Evolutionary conservation across 768 basidiomycete genomes (phyloP), one percentile per base, ranked within the genome.

Genomic region (Hygrophorus russula): DNA sequence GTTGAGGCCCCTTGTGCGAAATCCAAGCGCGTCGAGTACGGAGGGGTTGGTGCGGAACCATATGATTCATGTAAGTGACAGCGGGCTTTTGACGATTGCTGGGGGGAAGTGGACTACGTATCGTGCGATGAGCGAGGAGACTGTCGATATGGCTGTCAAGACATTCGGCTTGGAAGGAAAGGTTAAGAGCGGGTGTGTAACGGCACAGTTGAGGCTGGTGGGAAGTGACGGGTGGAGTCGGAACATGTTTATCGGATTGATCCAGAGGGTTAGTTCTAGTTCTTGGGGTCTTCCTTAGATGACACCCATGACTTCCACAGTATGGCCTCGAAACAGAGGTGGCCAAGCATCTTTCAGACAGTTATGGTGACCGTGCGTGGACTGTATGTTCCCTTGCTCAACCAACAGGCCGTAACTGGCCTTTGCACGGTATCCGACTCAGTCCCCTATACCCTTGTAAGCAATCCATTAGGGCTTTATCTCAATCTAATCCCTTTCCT

Each of bases 21-120:
- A 96, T 55, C 89, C 87, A 1, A 64, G 59, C 6, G 72, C 63
- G 39, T 60, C 59, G 39, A 80, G 77, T 9, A 96, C 93, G 13
- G 81, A 93, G 62, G 83, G 82, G 0, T 66, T 99, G 41, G 94
- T 99, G 14, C 66, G 94, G 55, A 97, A 83, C 57, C 94, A 98
- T 64, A 75, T 99, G 73, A 85, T 96, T 50, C 74, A 91, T 56
- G 78, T 90, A 28, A 78, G 74, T 33, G 72, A 74, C 37, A 78
- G 78, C 48, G 91, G 92, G 13, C 66, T 99, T 53, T 63, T 99
- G 47, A 97, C 93, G 20, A 91, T 97, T 53, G 91, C 89, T 2
- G 94, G 94, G 13, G 94, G 94, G 4, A 99, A 99, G 63, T 99
- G 94, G 94, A 99, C 94, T 46, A 97, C 94, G 38, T 99, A 97